A percentile compares a stretch with the other conserved stretches of the same genome.
Conservation (phyloP, 495 filamentous ascomycete species). For the Neurospora sp. region DNA sequence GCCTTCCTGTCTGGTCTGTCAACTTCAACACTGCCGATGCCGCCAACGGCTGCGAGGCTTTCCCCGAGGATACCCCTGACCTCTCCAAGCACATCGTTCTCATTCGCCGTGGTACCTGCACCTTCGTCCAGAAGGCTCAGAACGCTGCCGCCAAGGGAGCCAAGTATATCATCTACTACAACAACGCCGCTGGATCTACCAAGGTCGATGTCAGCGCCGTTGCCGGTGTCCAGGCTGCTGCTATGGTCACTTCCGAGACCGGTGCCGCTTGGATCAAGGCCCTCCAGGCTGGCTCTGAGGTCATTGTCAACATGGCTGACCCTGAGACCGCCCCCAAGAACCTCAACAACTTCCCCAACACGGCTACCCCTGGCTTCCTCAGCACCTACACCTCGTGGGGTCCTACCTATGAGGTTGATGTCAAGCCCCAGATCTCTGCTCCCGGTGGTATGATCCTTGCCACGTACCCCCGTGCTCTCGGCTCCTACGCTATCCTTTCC, state of each 20-base stretch:
- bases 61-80: constrained; percentile 37
- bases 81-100: constrained; percentile 43
- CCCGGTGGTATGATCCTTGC: constrained; percentile 48
- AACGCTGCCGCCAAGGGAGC: constrained; percentile 44
- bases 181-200: constrained; percentile 31
- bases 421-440: constrained; percentile 44
- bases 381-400: constrained; percentile 48
- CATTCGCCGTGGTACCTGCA: constrained; percentile 44
- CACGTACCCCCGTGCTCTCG: constrained; percentile 42
- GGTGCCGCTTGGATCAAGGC: constrained; percentile 35
- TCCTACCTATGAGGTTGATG: constrained; percentile 43
- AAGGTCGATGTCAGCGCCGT: constrained; percentile 19
- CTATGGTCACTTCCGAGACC: constrained; percentile 35
- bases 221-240: constrained; percentile 21
- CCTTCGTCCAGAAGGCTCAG: constrained; percentile 36
- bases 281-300: constrained; percentile 25
- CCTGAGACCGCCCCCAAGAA: constrained; percentile 28
- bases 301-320: constrained; percentile 34
- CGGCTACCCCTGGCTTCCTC: constrained; percentile 30
- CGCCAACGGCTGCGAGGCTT: constrained; percentile 36
- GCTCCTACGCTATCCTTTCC: constrained; percentile 43
- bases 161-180: constrained; percentile 47
- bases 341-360: constrained; percentile 28
- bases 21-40: constrained; percentile 38
- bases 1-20: constrained; percentile 39